Evolutionary conservation across 768 basidiomycete species (phyloP).

Genomic region (Termitomyces sp.): DNA sequence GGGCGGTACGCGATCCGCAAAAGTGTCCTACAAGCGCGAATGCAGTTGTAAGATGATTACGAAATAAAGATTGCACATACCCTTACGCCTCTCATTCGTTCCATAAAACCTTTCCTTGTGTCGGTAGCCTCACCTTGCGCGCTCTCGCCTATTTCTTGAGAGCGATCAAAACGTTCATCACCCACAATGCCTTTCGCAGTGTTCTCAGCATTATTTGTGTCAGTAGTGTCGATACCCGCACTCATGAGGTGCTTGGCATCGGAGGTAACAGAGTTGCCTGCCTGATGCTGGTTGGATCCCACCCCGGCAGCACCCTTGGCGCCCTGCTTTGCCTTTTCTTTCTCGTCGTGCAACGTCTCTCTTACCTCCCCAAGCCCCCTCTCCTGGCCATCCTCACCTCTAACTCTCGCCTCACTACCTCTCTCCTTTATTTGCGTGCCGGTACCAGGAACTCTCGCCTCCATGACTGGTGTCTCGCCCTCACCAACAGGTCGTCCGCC

Average conservation of each 20-base stretch:
- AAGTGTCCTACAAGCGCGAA: constrained; percentile 15
- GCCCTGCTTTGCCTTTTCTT: constrained; percentile 5
- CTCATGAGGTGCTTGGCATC: background rate
- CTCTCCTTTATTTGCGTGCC: constrained; percentile 27
- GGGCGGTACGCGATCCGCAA: constrained; percentile 54
- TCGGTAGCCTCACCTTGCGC: constrained; percentile 12
- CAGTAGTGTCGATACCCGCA: background rate
- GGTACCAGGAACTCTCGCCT: constrained; percentile 26
- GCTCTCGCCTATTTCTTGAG: constrained; percentile 10
- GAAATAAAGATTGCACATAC: constrained; percentile 28
- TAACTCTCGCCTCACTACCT: constrained; percentile 30
- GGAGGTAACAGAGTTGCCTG: background rate
- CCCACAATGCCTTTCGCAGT: constrained; percentile 5
- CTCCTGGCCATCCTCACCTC: constrained; percentile 26
- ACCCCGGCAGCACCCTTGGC: background rate
- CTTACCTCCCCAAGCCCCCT: constrained; percentile 20
- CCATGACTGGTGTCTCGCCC: constrained; percentile 28
- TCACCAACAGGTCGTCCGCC: constrained; percentile 26
- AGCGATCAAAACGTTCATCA: constrained; percentile 9
- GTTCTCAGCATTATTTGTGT: constrained; percentile 1
- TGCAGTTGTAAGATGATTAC: background rate
- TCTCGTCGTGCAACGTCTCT: constrained; percentile 16
- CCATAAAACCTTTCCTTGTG: constrained; percentile 29
- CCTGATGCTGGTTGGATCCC: background rate
- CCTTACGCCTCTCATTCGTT: constrained; percentile 28